phyloP scores from a whole-genome alignment of 495 filamentous ascomycete species.

The Cryomyces minteri region DNA sequence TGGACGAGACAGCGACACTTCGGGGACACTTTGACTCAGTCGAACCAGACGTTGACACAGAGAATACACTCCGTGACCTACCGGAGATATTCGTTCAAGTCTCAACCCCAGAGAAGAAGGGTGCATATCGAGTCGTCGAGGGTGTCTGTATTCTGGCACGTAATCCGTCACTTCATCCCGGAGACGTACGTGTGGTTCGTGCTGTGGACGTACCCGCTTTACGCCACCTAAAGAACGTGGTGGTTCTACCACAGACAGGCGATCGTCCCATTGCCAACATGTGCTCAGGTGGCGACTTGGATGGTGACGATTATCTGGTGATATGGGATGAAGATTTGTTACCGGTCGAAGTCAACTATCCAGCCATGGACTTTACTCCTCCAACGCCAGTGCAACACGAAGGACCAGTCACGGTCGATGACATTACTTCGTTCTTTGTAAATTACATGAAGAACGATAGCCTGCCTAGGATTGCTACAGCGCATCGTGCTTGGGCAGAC shows the following conservation, averaged over 20 bases:
- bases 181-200: constrained; percentile 73
- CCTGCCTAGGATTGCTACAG: constrained; percentile 59
- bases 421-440: constrained; percentile 74
- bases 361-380: constrained; percentile 55
- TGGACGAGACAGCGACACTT: constrained; percentile 66
- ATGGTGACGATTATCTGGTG: constrained; percentile 89
- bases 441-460: constrained; percentile 85
- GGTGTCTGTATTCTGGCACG: constrained; percentile 72
- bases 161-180: constrained; percentile 88
- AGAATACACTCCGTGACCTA: constrained; percentile 25
- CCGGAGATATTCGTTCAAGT: constrained; percentile 88
- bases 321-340: constrained; percentile 76
- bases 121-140: constrained; percentile 43
- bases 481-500: constrained; percentile 71
- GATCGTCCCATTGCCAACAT: constrained; percentile 77
- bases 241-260: constrained; percentile 71
- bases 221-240: constrained; percentile 58
- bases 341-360: constrained; percentile 35
- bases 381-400: constrained; percentile 30
- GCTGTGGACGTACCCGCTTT: constrained; percentile 63
- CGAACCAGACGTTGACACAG: constrained; percentile 2
- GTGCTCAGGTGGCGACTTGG: constrained; percentile 91
- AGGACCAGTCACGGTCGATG: constrained; percentile 40
- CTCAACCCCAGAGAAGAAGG: constrained; percentile 28
- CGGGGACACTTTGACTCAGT: constrained; percentile 40